phyloP scores from a whole-genome alignment of 1,284 basidiomycete species.

The Baeospora myosura region DNA sequence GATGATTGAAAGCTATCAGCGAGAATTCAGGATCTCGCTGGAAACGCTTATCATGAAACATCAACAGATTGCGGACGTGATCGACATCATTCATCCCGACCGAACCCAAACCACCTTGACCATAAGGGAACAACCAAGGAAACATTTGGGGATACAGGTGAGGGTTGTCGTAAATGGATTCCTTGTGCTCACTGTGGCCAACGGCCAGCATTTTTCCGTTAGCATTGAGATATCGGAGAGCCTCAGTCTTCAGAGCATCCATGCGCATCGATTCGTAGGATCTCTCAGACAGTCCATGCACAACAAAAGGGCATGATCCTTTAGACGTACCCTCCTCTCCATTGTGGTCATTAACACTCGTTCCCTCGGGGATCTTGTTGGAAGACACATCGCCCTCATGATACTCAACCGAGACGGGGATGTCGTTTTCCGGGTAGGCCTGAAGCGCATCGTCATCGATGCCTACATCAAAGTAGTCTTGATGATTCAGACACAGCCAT shows the following conservation, averaged over 20 bases:
- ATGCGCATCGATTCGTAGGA: constrained; percentile 13
- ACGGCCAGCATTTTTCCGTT: constrained; percentile 17
- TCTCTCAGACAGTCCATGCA: constrained; percentile 24
- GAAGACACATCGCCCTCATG: constrained; percentile 4
- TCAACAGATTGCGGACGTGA: constrained; percentile 19
- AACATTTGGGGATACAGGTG: constrained; percentile 27
- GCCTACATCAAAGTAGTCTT: constrained; percentile 26
- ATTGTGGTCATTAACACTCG: constrained; percentile 19
- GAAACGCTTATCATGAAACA: constrained; percentile 34
- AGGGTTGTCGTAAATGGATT: constrained; percentile 26
- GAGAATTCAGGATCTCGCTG: constrained; percentile 28
- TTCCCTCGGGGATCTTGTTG: constrained; percentile 14
- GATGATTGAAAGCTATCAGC: constrained; percentile 33
- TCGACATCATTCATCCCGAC: constrained; percentile 14
- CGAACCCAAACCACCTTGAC: constrained; percentile 25
- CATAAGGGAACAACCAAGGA: constrained; percentile 34
- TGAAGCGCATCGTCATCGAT: constrained; percentile 27
- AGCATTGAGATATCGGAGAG: constrained; percentile 17
- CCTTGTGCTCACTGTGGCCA: constrained; percentile 12
- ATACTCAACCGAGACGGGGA: constrained; percentile 25
- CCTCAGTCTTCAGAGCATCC: constrained; percentile 15
- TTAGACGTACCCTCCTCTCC: constrained; percentile 22
- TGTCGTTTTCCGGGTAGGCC: constrained; percentile 22
- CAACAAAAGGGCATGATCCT: constrained; percentile 29
- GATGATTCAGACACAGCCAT: constrained; percentile 31